Evolutionary conservation across 345 rosid species (phyloP).

Genomic region (Rhizophora mangle): DNA sequence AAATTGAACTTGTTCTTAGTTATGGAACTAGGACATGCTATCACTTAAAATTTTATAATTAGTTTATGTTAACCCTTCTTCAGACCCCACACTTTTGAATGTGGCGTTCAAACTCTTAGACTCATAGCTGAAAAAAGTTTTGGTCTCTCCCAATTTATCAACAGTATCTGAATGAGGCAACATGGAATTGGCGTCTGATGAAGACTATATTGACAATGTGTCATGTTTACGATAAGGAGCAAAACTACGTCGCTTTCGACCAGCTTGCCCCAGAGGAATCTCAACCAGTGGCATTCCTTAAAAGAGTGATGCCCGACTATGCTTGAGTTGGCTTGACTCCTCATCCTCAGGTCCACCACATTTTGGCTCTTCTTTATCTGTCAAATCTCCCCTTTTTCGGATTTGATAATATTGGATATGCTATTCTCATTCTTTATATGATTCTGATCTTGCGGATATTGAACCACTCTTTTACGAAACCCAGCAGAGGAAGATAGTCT

Average conservation of each 20-base stretch:
- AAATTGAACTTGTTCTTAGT: background rate
- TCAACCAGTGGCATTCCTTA: constrained; percentile 63
- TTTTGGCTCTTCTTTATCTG: constrained; percentile 21
- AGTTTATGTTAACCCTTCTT: too few species aligned
- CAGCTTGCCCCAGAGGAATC: constrained; percentile 68
- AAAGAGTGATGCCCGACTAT: constrained; percentile 68
- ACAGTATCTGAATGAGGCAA: constrained; percentile 83
- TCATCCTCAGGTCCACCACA: background rate
- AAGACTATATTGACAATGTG: constrained; percentile 89
- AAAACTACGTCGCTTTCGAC: constrained; percentile 68
- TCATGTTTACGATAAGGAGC: constrained; percentile 69
- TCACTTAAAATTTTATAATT: too few species aligned
- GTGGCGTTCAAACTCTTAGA: background rate
- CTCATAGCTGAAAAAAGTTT: background rate
- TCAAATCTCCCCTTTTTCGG: constrained; percentile 14
- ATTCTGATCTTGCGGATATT: background rate
- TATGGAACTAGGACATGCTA: background rate
- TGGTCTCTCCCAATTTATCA: background rate
- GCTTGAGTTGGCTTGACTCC: constrained; percentile 27
- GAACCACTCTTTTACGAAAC: background rate
- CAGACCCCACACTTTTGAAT: background rate
- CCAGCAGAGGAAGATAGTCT: constrained; percentile 2
- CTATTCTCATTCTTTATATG: constrained; percentile 10
- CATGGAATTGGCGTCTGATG: constrained; percentile 93
- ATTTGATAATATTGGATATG: constrained; percentile 21